Evolutionary conservation across 179 eudicot genomes (phyloP), one percentile per base, ranked within the genome.

Genomic region (Monotropa hypopitys): DNA sequence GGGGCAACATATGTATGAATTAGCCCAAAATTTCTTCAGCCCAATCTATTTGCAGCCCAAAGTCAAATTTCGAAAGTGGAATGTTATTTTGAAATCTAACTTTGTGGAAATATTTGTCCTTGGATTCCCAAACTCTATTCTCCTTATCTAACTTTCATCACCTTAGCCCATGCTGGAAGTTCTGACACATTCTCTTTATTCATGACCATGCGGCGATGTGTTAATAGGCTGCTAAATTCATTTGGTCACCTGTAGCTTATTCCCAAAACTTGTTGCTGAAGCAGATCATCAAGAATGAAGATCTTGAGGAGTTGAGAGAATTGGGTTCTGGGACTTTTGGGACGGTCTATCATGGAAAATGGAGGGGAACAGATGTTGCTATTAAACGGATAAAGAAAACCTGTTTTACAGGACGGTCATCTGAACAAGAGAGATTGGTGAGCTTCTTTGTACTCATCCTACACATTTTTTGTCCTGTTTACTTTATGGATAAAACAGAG

Each of bases 251-350:
- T 65, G 12, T 73, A n/a, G 62, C 59, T 77, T 30, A 54, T 68
- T 77, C 2, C 69, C 62, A 47, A 51, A 51, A 45, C 30, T 61
- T 46, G 71, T 47, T 72, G 35, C 59, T 35, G 49, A 72, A 72
- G 75, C 85, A 86, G 89, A 82, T 84, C 42, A 86, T 86, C 77
- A 70, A 76, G 57, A 77, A 84, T 83, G 83, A 80, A 20, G 86
- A 86, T 81, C 86, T 86, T 77, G 89, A 86, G 74, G 87, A 84
- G 75, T 67, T 86, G 78, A 84, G 62, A 76, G 87, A 86, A 70
- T 83, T 86, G 70, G 89, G 89, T 76, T 79, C 89, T 81, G 89
- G 89, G 35, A 82, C 89, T 61, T 86, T 84, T 83, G 89, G 89
- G 43, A 86, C 89, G 51, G 89, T 86, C 18, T 86, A 84, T 78